These are phyloP conservation scores for Centella asiatica DNA, from an alignment of 129 eudicot genomes.

Conservation along the genomic window DNA sequence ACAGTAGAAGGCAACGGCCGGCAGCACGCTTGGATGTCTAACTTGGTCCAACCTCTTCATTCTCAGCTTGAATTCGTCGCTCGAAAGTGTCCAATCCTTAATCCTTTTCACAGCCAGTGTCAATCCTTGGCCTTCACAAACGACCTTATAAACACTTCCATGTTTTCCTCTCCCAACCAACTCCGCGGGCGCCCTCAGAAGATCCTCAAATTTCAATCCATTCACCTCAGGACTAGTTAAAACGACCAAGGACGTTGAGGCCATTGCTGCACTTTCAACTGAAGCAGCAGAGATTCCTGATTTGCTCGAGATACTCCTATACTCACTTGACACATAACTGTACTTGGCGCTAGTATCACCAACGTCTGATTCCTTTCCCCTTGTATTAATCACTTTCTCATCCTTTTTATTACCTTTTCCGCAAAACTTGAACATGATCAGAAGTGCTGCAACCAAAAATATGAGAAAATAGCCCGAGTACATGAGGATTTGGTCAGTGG, in stretches of 20 bases:
- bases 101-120: slow-evolving; percentile 63
- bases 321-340: slow-evolving; percentile 29
- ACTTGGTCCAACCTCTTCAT: slow-evolving; percentile 59
- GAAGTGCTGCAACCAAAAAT: slow-evolving; percentile 27
- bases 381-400: slow-evolving; percentile 4
- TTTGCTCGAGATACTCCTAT: slow-evolving; percentile 29
- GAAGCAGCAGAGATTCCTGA: slow-evolving; percentile 31
- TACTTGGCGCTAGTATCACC: slow-evolving; percentile 25
- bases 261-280: slow-evolving; percentile 27
- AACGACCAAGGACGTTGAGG: slow-evolving; percentile 47
- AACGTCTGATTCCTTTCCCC: slow-evolving; percentile 10
- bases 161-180: slow-evolving; percentile 71
- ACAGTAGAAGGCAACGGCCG: slow-evolving; percentile 61
- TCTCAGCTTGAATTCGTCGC: slow-evolving; percentile 44
- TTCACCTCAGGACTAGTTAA: slow-evolving; percentile 62
- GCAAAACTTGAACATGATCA: slow-evolving; percentile 34
- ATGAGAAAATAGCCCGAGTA: slow-evolving; percentile 42
- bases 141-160: slow-evolving; percentile 74
- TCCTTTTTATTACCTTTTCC: slow-evolving; percentile 29
- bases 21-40: slow-evolving; percentile 60
- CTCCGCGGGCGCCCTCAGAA: slow-evolving; percentile 74
- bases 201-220: slow-evolving; percentile 57
- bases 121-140: slow-evolving; percentile 38
- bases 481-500: slow-evolving; percentile 49
- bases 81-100: slow-evolving; percentile 46